phyloP scores from a whole-genome alignment of 495 filamentous ascomycete species.

The Xylaria longipes region DNA sequence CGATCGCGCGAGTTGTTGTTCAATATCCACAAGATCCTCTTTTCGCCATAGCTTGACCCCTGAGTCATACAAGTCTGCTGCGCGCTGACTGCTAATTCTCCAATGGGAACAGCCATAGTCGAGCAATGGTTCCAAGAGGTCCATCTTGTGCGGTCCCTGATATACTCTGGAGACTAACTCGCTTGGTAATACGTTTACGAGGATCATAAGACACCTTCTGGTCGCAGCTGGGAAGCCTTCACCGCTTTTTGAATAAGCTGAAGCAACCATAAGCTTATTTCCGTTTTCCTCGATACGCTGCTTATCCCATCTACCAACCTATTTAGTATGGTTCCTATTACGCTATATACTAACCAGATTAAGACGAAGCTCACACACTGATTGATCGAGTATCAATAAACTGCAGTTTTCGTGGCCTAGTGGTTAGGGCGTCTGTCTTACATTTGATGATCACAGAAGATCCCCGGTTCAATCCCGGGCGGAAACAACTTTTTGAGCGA shows the following conservation, averaged over 20 bases:
- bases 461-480: conserved; percentile 30
- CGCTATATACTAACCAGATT: neutral
- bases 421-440: conserved; percentile 29
- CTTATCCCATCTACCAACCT: too few species aligned
- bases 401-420: conserved; percentile 26
- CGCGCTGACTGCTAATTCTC: conserved; percentile 47
- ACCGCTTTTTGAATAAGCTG: neutral
- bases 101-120: conserved; percentile 47
- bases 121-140: conserved; percentile 20
- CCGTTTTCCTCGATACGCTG: too few species aligned
- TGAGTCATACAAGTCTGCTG: conserved; percentile 46
- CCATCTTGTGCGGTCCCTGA: neutral
- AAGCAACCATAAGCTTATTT: too few species aligned
- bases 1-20: conserved; percentile 46
- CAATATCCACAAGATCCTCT: conserved; percentile 47
- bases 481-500: conserved; percentile 6
- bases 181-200: neutral
- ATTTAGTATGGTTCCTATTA: too few species aligned
- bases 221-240: too few species aligned
- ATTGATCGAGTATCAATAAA: too few species aligned
- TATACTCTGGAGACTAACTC: neutral
- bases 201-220: too few species aligned
- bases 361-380: too few species aligned
- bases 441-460: conserved; percentile 23
- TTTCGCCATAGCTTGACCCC: conserved; percentile 48